Conservation (phyloP, 305 asterid species). For the Salvia sclarea region DNA sequence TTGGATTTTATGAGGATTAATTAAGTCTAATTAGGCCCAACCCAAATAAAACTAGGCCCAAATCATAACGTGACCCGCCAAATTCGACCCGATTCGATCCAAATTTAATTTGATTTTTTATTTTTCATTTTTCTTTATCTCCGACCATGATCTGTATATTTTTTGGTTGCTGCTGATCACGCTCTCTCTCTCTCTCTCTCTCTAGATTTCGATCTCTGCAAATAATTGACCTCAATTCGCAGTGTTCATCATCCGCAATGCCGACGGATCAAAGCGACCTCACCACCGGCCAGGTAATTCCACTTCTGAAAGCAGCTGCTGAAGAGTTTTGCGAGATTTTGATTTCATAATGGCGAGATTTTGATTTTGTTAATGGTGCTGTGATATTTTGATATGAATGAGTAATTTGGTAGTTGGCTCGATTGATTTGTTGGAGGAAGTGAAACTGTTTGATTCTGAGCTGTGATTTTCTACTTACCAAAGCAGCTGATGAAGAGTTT, state of each 20-base stretch:
- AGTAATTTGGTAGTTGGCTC: no score
- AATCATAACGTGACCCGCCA: not conserved
- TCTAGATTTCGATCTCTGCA: conserved; percentile 49
- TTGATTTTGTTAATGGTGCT: no score
- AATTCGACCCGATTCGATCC: conserved; percentile 5
- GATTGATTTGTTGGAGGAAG: no score
- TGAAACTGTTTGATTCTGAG: no score
- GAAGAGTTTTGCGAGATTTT: no score
- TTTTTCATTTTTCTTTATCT: not conserved
- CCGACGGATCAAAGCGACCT: conserved; percentile 64
- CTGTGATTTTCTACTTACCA: no score
- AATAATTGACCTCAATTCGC: conserved; percentile 12
- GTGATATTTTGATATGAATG: no score
- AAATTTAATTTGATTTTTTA: not conserved
- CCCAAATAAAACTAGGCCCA: not conserved
- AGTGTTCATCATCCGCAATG: conserved; percentile 28
- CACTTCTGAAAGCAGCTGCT: no score
- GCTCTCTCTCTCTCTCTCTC: conserved; percentile 32
- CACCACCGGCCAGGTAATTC: conserved; percentile 67
- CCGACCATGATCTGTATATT: conserved; percentile 25
- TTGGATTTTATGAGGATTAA: no score
- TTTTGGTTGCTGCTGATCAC: conserved; percentile 32
- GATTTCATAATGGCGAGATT: no score
- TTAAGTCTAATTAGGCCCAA: no score
- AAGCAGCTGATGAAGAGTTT: no score